phyloP scores from a whole-genome alignment of 331 rosid species.

The Malus hybrid region DNA sequence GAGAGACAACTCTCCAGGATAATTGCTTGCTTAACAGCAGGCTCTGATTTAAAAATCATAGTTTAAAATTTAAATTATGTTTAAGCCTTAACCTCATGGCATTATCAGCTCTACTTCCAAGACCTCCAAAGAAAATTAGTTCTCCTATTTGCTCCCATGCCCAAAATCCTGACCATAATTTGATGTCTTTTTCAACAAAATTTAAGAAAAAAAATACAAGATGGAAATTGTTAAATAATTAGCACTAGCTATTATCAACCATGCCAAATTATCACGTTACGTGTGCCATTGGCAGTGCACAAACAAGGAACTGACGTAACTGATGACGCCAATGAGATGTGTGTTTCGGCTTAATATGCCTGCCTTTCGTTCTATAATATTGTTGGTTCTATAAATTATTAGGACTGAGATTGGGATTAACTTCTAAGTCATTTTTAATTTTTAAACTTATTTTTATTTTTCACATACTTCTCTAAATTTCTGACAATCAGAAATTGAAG shows the following conservation, averaged over 20 bases:
- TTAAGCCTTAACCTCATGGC: conserved; percentile 2
- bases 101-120: conserved; percentile 9
- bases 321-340: not conserved
- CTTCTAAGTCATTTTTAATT: not conserved
- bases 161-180: not conserved
- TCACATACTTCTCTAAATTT: too few relatives aligned
- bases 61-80: not conserved
- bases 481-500: too few relatives aligned
- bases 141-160: not conserved
- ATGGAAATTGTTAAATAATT: not conserved
- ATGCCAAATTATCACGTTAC: conserved; percentile 1
- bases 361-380: not conserved
- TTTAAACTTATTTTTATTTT: not conserved
- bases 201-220: not conserved
- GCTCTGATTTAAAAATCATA: not conserved
- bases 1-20: not conserved
- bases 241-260: not conserved
- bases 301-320: not conserved
- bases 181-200: not conserved
- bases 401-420: conserved; percentile 8
- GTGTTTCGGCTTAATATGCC: not conserved
- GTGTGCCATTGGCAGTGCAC: not conserved
- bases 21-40: conserved; percentile 5
- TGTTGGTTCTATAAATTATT: not conserved
- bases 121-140: not conserved